These are phyloP conservation scores for Vitis hybrid DNA, from an alignment of 177 flowering plant species.

Conservation along the genomic window DNA sequence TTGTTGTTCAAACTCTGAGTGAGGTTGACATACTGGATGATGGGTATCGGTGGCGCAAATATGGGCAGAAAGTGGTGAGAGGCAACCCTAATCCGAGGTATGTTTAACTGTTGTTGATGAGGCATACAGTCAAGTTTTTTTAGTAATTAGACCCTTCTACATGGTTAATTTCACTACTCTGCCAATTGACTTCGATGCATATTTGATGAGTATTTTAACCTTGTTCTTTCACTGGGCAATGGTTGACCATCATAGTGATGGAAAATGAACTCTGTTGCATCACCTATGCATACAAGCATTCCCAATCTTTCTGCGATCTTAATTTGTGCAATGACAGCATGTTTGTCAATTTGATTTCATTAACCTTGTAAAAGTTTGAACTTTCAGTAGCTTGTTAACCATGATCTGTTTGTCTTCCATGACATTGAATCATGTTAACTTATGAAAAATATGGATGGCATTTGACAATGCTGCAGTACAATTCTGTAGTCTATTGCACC, in stretches of 20 bases:
- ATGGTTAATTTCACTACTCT: neutral
- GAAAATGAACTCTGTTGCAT: too few relatives aligned
- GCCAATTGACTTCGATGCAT: neutral
- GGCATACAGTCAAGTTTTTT: neutral
- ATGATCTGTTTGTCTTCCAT: neutral
- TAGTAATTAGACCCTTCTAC: neutral
- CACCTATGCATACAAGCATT: too few relatives aligned
- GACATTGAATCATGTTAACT: neutral
- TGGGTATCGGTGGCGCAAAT: conserved; percentile 81
- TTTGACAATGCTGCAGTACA: neutral
- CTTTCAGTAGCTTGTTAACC: neutral
- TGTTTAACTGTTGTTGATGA: conserved; percentile 8
- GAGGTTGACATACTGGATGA: conserved; percentile 82
- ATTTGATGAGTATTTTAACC: neutral
- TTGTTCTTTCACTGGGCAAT: too few relatives aligned
- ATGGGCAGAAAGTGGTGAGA: conserved; percentile 84
- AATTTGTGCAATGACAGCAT: too few relatives aligned
- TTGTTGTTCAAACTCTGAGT: conserved; percentile 76
- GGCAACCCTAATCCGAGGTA: conserved; percentile 84
- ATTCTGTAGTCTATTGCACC: neutral
- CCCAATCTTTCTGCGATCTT: too few relatives aligned
- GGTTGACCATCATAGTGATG: too few relatives aligned
- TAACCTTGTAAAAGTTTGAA: too few relatives aligned
- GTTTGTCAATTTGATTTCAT: too few relatives aligned
- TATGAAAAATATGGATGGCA: neutral